A percentile compares a stretch with the other conserved stretches of the same genome.
phyloP scores from a whole-genome alignment of 164 flowering plant species.

The Stephania yunnanensis region DNA sequence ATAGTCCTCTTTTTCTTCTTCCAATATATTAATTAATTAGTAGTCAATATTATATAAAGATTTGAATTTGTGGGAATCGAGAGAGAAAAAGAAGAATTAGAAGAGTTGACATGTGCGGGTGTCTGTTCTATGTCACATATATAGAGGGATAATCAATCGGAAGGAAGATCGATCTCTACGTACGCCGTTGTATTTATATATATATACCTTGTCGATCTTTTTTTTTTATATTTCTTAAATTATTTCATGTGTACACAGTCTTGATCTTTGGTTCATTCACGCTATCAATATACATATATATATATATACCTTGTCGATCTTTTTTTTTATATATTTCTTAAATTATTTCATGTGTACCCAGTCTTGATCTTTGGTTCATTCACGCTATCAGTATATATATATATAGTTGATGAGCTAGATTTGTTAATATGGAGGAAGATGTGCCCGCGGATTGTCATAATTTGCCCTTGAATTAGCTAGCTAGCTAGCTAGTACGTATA shows the following conservation, averaged over 20 bases:
- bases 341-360: neutral
- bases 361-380: no score
- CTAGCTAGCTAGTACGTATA: no score
- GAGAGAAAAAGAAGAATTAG: neutral
- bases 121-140: neutral
- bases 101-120: neutral
- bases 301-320: no score
- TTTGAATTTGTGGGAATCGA: neutral
- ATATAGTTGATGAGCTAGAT: neutral
- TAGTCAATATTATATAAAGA: neutral
- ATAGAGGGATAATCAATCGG: neutral
- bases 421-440: no score
- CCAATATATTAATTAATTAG: neutral
- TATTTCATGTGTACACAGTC: neutral
- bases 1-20: neutral
- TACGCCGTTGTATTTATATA: neutral
- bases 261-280: no score
- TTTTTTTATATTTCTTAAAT: neutral
- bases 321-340: neutral
- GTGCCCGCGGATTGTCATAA: no score
- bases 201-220: no score
- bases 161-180: neutral
- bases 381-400: neutral
- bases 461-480: no score
- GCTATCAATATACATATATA: no score